A percentile compares a stretch with the other conserved stretches of the same genome.
Evolutionary conservation across 2,329 filamentous ascomycete species (phyloP).

Genomic region (Aureobasidium pullulans): DNA sequence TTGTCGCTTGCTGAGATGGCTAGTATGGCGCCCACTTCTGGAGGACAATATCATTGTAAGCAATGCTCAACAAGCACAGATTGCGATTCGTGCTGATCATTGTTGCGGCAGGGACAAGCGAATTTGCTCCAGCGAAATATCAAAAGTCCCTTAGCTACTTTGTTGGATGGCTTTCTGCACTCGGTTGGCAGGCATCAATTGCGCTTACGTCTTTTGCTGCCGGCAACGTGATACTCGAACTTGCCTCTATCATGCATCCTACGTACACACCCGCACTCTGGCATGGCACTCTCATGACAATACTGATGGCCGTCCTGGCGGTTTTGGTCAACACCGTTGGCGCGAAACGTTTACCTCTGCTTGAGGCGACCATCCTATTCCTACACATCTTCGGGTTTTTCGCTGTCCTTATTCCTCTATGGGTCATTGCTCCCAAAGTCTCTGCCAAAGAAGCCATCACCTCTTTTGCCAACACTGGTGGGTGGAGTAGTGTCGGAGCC

Average conservation of each 20-base stretch:
- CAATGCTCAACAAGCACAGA: too few relatives aligned
- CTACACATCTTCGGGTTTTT: slow-evolving; percentile 20
- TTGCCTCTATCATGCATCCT: slow-evolving; percentile 12
- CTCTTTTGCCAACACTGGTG: slow-evolving; percentile 40
- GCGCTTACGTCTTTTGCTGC: slow-evolving; percentile 13
- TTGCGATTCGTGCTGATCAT: not conserved
- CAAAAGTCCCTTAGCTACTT: slow-evolving; percentile 29
- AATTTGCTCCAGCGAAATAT: slow-evolving; percentile 28
- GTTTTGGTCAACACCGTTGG: slow-evolving; percentile 32
- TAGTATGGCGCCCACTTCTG: slow-evolving; percentile 32
- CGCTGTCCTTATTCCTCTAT: slow-evolving; percentile 24
- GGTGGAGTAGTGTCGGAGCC: slow-evolving; percentile 30
- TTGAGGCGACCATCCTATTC: slow-evolving; percentile 24
- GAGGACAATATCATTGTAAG: slow-evolving; percentile 15
- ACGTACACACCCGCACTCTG: slow-evolving; percentile 16
- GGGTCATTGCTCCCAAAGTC: slow-evolving; percentile 35
- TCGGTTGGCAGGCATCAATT: slow-evolving; percentile 33
- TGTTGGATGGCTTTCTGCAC: slow-evolving; percentile 36
- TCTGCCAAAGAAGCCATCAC: slow-evolving; percentile 39
- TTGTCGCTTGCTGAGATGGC: slow-evolving; percentile 28
- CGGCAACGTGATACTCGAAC: slow-evolving; percentile 11
- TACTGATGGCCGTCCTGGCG: slow-evolving; percentile 19
- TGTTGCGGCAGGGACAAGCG: slow-evolving; percentile 21
- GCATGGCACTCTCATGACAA: slow-evolving; percentile 22
- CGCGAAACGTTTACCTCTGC: slow-evolving; percentile 17